Base-by-base conservation (phyloP, 371 early-diverging fungal species). In the Apophysomyces elegans region DNA sequence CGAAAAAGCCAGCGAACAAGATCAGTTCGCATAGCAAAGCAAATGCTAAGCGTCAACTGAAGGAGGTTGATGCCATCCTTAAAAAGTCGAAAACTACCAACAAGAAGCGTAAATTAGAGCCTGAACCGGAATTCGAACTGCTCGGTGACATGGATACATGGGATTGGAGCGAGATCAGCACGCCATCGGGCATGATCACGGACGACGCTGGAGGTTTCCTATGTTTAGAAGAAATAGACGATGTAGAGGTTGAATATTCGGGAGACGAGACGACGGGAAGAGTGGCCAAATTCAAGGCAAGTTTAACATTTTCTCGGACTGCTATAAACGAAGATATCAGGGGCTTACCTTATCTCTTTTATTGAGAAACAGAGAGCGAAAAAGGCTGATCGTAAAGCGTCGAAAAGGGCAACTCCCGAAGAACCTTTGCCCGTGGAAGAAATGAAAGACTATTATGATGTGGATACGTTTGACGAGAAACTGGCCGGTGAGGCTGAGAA, bases 221-320 rank as follows among this genome's bases (percentile, higher is more conserved):
- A 26, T 88, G 92, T 58, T 83, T 96, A 44, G 95, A 96, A 72
- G 97, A 96, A 66, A 79, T 95, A 26, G 91, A 91, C 35, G 94
- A 88, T 59, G 91, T 95, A 5, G 91, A 94, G 67, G 86, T 95
- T 18, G 87, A 86, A 37, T 90, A 86, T 73, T 87, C 88, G 60
- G 87, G 86, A 5, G 86, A 86, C 39, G 84, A 81, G 11, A 72
- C 68, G 0, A 84, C 85, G 6, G 93, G 92, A 43, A 86, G 82
- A 70, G 84, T 86, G 0, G 82, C 90, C 35, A 84, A 81, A 61
- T 91, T 92, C 69, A 90, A 91, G 85, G 93, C 92, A 71, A 65
- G 68, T 8, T 41, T 44, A 37, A 41, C 1, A 0, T 26, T 26
- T 26, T 26, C 32, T 26, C 2, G 3, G 1, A 26, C 2, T 26